Evolutionary conservation across 176 grass and related monocot species (phyloP).

Genomic region (Neostapfia colusana): DNA sequence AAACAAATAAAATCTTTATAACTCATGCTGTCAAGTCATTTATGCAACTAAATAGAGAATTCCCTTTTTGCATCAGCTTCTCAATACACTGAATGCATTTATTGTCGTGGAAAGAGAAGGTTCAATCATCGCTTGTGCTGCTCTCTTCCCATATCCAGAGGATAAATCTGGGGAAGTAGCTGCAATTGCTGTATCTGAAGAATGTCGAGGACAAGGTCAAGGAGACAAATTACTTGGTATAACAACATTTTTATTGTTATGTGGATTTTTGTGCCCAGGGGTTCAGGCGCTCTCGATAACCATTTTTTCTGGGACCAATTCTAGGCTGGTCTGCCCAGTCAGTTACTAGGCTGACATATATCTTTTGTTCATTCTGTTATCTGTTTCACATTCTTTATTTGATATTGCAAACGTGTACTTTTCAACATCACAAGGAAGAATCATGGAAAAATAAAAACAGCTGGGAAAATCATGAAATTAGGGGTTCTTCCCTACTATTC

Average conservation of each 20-base stretch:
- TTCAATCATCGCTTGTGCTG: conserved; percentile 88
- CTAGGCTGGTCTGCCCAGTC: neutral
- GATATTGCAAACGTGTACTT: conserved; percentile 9
- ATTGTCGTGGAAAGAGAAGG: conserved; percentile 82
- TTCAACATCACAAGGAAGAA: neutral
- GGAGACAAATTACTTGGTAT: conserved; percentile 96
- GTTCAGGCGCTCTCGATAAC: neutral
- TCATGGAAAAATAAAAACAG: neutral
- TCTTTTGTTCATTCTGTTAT: neutral
- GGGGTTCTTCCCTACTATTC: neutral
- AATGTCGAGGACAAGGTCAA: conserved; percentile 93
- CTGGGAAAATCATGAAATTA: neutral
- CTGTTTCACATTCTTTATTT: conserved; percentile 8
- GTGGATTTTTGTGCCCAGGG: neutral
- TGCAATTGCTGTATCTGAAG: conserved; percentile 89
- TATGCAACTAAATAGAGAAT: conserved; percentile 28
- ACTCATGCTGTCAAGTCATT: conserved; percentile 16
- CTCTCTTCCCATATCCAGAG: conserved; percentile 76
- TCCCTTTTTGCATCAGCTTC: conserved; percentile 50
- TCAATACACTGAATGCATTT: conserved; percentile 62
- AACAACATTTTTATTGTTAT: neutral
- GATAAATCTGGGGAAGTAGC: conserved; percentile 93
- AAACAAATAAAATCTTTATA: conserved; percentile 1
- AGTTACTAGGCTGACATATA: neutral
- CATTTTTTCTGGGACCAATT: neutral